Base-by-base conservation (phyloP, 306 rosid genomes). In the Dalbergia cochinchinensis region DNA sequence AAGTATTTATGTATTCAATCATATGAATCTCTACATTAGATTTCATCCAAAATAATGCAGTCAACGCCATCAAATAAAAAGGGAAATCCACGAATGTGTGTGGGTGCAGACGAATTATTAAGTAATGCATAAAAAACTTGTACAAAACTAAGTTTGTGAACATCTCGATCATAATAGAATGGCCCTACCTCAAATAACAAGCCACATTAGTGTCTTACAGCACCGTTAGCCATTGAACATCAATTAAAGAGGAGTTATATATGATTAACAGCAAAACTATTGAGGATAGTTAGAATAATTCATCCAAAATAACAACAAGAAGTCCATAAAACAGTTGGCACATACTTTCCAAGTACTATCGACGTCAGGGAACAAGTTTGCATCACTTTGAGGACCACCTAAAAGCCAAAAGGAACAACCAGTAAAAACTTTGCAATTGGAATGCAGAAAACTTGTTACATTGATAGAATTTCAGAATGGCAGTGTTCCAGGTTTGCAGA, bases 311-410 rank as follows among this genome's bases (percentile, higher is more conserved):
- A 59, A 57, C 71, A 65, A 59, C 45, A 73, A 62, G 69, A 76
- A 69, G 39, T 63, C 48, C 41, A 62, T 67, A 80, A 60, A 81
- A 82, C n/a, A 48, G 80, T 70, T 63, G 26, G 26, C 22, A 87
- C 98, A 26, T 90, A 95, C 99, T 81, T 91, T 90, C 99, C 99
- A 95, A 78, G 97, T 69, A 80, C 99, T 95, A 71, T 91, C 90
- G 1, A 95, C 98, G 5, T 83, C 84, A 15, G 98, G 99, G 78
- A 95, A 95, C 81, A 95, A 53, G 74, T 76, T 83, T 44, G 89
- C 79, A 75, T 91, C 97, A 63, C 83, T 71, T 79, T 89, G 97
- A 79, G 87, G 10, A 39, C 92, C 92, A 79, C 99, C 99, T 94
- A 85, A 73, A 75, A 76, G 54, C 74, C 85, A 82, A 55, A 35